Evolutionary conservation across 305 asterid species (phyloP).

Genomic region (Andrographis paniculata): DNA sequence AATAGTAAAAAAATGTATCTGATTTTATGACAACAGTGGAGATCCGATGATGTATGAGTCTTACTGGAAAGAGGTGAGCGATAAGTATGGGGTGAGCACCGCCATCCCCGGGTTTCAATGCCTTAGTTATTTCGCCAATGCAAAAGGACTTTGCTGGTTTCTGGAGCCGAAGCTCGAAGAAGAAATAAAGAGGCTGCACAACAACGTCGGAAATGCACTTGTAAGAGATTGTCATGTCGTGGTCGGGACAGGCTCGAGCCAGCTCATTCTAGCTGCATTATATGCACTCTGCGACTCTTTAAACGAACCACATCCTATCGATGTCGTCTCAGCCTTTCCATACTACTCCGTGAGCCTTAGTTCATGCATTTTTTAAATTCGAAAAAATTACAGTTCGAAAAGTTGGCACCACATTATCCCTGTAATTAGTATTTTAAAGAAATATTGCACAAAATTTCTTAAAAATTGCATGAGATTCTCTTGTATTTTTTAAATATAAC

Average conservation of each 20-base stretch:
- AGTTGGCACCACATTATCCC: too few species aligned
- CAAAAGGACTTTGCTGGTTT: slow-evolving; percentile 48
- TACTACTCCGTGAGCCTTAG: slow-evolving; percentile 47
- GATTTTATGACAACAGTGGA: too few species aligned
- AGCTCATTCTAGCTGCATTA: slow-evolving; percentile 54
- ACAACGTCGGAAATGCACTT: slow-evolving; percentile 40
- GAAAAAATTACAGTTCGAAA: too few species aligned
- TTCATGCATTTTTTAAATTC: too few species aligned
- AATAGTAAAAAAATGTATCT: too few species aligned
- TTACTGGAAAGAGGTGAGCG: slow-evolving; percentile 51
- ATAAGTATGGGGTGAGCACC: slow-evolving; percentile 16
- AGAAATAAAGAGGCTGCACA: slow-evolving; percentile 40
- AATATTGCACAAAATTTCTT: too few species aligned
- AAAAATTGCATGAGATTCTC: too few species aligned
- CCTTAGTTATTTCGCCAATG: slow-evolving; percentile 51
- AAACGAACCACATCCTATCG: slow-evolving; percentile 34
- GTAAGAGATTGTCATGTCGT: slow-evolving; percentile 35
- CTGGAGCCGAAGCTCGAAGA: slow-evolving; percentile 62
- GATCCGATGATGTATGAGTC: slow-evolving; percentile 51
- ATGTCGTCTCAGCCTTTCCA: slow-evolving; percentile 58
- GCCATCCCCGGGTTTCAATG: slow-evolving; percentile 36
- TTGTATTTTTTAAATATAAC: too few species aligned
- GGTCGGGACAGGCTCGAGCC: slow-evolving; percentile 76
- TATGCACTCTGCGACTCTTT: slow-evolving; percentile 43
- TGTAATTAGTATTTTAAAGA: too few species aligned